These are phyloP conservation scores for Dinochytrium kinnereticum DNA, from an alignment of 371 early-diverging fungal genomes.

Conservation along the genomic window DNA sequence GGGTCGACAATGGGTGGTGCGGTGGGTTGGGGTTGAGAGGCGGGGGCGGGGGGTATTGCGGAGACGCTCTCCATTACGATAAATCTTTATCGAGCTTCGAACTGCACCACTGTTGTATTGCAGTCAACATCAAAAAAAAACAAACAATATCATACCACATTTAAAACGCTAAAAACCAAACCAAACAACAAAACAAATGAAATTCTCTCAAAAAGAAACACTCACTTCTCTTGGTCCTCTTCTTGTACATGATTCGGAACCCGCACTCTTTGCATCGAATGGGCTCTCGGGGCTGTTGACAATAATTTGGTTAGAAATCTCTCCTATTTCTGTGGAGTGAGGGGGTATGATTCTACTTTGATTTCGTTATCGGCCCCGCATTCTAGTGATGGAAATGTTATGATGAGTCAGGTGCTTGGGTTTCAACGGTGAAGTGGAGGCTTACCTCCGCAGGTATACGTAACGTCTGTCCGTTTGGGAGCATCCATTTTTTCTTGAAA, in stretches of 20 bases:
- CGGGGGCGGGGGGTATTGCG: neutral
- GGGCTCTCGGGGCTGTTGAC: slow-evolving; percentile 81
- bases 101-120: slow-evolving; percentile 46
- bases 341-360: slow-evolving; percentile 49
- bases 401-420: neutral
- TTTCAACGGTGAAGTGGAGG: neutral
- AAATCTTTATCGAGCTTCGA: slow-evolving; percentile 54
- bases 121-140: neutral
- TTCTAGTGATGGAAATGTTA: slow-evolving; percentile 58
- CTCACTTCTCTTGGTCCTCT: slow-evolving; percentile 92
- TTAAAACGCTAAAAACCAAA: too few relatives aligned
- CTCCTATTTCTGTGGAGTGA: too few relatives aligned
- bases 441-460: slow-evolving; percentile 48
- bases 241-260: slow-evolving; percentile 96
- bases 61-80: too few relatives aligned
- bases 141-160: too few relatives aligned
- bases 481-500: slow-evolving; percentile 3
- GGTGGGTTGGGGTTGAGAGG: neutral
- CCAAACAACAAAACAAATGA: too few relatives aligned
- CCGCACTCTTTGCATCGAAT: slow-evolving; percentile 97
- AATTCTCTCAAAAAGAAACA: slow-evolving; percentile 6
- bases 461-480: slow-evolving; percentile 32
- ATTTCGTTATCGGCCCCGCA: slow-evolving; percentile 90
- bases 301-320: too few relatives aligned
- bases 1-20: neutral